Evolutionary conservation across 768 basidiomycete species (phyloP).

Genomic region (Lentinula boryana): DNA sequence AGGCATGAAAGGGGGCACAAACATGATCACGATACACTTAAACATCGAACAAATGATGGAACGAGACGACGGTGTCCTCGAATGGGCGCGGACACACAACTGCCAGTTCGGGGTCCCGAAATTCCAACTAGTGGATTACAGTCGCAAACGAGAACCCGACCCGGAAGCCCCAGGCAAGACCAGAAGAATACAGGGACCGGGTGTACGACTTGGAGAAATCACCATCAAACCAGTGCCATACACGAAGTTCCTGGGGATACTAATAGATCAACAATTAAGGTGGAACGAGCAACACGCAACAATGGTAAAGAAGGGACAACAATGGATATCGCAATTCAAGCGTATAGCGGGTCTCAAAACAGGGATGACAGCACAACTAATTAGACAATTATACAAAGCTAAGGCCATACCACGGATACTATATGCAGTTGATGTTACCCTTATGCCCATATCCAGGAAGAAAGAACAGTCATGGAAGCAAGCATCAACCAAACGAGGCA

Average conservation of each 20-base stretch:
- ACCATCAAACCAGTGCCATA: not conserved
- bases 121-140: not conserved
- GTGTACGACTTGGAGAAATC: not conserved
- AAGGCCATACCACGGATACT: not conserved
- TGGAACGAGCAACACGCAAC: constrained; percentile 9
- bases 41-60: constrained; percentile 12
- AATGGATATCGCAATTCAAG: constrained; percentile 5
- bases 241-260: not conserved
- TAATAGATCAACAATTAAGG: not conserved
- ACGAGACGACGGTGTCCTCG: not conserved
- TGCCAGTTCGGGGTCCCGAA: not conserved
- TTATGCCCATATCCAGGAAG: not conserved
- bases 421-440: not conserved
- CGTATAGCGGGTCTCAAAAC: constrained; percentile 4
- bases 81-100: not conserved
- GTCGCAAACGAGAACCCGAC: not conserved
- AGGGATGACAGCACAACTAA: not conserved
- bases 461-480: not conserved
- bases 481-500: not conserved
- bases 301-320: constrained; percentile 9
- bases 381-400: not conserved
- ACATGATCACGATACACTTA: constrained; percentile 1
- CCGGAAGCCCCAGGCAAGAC: not conserved
- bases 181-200: not conserved
- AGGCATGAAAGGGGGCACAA: constrained; percentile 4